Evolutionary conservation across 2,329 filamentous ascomycete genomes (phyloP).

Genomic region (Ceratocystis papillata): DNA sequence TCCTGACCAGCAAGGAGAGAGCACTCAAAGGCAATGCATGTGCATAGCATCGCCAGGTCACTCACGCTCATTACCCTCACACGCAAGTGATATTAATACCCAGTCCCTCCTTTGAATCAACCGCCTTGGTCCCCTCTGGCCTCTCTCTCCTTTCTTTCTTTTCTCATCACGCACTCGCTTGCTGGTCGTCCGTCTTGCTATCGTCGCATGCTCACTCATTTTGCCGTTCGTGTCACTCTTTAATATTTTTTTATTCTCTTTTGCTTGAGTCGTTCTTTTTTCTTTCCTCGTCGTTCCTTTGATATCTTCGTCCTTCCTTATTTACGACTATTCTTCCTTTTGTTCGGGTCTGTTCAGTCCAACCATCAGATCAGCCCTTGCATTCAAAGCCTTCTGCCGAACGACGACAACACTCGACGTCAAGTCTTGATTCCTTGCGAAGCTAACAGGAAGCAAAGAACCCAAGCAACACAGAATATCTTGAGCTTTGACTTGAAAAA

Average conservation of each 20-base stretch:
- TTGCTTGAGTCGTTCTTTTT: neutral
- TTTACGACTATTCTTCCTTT: neutral
- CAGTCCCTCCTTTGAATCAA: neutral
- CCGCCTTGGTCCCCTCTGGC: neutral
- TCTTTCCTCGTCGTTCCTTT: constrained; percentile 21
- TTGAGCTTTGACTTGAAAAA: no score
- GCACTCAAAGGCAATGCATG: constrained; percentile 5
- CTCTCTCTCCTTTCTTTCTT: neutral
- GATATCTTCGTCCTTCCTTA: constrained; percentile 26
- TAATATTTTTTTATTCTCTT: constrained; percentile 5
- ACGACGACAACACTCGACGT: neutral
- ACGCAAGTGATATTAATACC: constrained; percentile 6
- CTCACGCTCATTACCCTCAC: constrained; percentile 12
- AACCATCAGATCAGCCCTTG: neutral
- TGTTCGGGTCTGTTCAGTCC: constrained; percentile 2
- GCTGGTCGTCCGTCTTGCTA: neutral
- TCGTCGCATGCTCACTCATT: constrained; percentile 1
- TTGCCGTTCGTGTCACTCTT: constrained; percentile 6
- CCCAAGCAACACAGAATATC: neutral
- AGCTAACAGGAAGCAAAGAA: neutral
- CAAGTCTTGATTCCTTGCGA: neutral
- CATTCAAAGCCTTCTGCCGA: neutral
- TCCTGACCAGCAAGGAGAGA: constrained; percentile 5
- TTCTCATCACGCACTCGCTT: neutral
- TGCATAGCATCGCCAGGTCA: constrained; percentile 5